These are phyloP conservation scores for Suhomyces vadensis DNA, from an alignment of 805 yeast species.

Conservation along the genomic window DNA sequence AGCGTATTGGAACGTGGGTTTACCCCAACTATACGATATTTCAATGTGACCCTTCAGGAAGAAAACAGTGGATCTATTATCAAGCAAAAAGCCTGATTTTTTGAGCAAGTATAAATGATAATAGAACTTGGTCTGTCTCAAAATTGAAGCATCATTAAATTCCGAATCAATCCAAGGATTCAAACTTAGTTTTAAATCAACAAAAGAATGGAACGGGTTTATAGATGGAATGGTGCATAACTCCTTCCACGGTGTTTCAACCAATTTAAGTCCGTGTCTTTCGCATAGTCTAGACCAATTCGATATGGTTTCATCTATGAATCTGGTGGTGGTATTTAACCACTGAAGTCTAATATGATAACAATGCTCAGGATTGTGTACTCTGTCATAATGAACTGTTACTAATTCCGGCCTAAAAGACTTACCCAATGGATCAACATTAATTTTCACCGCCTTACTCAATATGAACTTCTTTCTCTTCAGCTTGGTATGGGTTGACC, in stretches of 20 bases:
- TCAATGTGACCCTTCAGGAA: slow-evolving; percentile 59
- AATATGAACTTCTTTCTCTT: slow-evolving; percentile 50
- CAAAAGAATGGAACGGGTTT: slow-evolving; percentile 88
- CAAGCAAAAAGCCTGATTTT: slow-evolving; percentile 73
- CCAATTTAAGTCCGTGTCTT: slow-evolving; percentile 71
- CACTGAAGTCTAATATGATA: slow-evolving; percentile 90
- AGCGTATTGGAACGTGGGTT: slow-evolving; percentile 73
- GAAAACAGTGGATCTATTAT: slow-evolving; percentile 71
- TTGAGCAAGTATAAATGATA: slow-evolving; percentile 77
- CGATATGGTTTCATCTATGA: slow-evolving; percentile 75
- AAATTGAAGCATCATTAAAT: slow-evolving; percentile 41
- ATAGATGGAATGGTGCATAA: slow-evolving; percentile 69
- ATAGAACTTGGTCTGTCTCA: slow-evolving; percentile 58
- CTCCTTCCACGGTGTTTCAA: slow-evolving; percentile 92
- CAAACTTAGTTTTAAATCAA: slow-evolving; percentile 62
- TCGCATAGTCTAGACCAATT: slow-evolving; percentile 84
- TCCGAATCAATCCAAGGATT: slow-evolving; percentile 72
- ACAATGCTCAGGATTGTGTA: slow-evolving; percentile 93
- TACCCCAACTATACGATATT: slow-evolving; percentile 88
- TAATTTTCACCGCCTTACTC: slow-evolving; percentile 64
- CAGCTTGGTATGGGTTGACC: slow-evolving; percentile 23
- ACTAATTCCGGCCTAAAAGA: slow-evolving; percentile 79
- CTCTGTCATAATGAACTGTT: slow-evolving; percentile 84
- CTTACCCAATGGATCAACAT: slow-evolving; percentile 70
- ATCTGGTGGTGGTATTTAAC: slow-evolving; percentile 85